Conservation (phyloP, 139 green algal genomes). For the Marvania coccoides region DNA sequence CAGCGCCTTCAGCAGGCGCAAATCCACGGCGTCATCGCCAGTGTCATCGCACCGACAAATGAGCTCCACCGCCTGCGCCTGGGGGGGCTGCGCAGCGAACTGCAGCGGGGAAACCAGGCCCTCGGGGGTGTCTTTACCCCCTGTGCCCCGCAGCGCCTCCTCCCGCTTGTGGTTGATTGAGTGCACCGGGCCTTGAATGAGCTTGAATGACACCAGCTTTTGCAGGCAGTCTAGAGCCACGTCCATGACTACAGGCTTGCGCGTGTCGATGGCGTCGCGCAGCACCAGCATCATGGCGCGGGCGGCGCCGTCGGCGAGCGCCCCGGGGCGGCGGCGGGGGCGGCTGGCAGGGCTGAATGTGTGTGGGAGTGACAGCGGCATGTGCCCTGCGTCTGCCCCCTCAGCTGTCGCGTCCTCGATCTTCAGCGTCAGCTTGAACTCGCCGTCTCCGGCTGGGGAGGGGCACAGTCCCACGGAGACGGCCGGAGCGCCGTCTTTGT, state of each 20-base stretch:
- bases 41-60: slow-evolving; percentile 85
- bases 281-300: slow-evolving; percentile 46
- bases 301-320: neutral
- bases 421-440: no score
- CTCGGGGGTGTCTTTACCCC: neutral
- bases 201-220: slow-evolving; percentile 76
- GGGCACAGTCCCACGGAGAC: neutral
- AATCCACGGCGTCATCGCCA: slow-evolving; percentile 85
- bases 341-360: neutral
- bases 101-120: neutral
- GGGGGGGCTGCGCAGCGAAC: slow-evolving; percentile 10
- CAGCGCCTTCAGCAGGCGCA: slow-evolving; percentile 83
- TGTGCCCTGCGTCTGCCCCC: slow-evolving; percentile 2
- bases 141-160: neutral
- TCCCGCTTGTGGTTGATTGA: slow-evolving; percentile 26
- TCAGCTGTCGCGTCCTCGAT: neutral
- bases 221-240: slow-evolving; percentile 82
- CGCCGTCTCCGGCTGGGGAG: neutral
- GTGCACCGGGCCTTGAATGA: slow-evolving; percentile 46
- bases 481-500: neutral
- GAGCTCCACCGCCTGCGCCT: slow-evolving; percentile 71
- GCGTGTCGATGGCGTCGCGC: slow-evolving; percentile 60
- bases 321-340: neutral
- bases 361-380: neutral
- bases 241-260: slow-evolving; percentile 65